A percentile compares a stretch with the other conserved stretches of the same genome.
These are phyloP conservation scores for Kluyveromyces dobzhanskii DNA, from an alignment of 805 yeast species.

Conservation along the genomic window DNA sequence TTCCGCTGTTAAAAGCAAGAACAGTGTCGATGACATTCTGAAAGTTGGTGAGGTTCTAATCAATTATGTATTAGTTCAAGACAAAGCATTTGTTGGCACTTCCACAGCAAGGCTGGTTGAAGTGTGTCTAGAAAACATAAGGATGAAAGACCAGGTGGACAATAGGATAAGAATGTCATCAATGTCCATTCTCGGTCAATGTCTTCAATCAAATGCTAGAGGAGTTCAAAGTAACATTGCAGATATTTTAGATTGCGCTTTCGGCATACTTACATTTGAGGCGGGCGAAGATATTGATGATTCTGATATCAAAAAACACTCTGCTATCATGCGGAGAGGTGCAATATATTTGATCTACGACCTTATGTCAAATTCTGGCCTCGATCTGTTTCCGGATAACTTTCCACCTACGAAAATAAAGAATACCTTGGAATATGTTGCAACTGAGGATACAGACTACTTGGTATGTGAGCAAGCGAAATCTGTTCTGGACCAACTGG, in stretches of 20 bases:
- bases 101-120: constrained; percentile 36
- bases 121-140: constrained; percentile 35
- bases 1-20: constrained; percentile 23
- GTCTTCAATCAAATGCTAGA: constrained; percentile 50
- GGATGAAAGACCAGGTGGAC: constrained; percentile 36
- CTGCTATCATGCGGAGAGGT: constrained; percentile 54
- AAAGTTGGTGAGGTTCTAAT: constrained; percentile 76
- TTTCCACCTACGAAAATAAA: constrained; percentile 37
- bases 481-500: constrained; percentile 8
- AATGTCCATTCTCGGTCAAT: constrained; percentile 71
- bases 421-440: constrained; percentile 35
- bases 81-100: constrained; percentile 40
- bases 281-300: constrained; percentile 18
- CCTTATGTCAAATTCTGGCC: constrained; percentile 40
- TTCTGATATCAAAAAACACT: constrained; percentile 29
- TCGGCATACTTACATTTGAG: constrained; percentile 67
- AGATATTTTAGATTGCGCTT: constrained; percentile 64
- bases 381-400: constrained; percentile 41
- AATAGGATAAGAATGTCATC: constrained; percentile 73
- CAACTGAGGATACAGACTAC: constrained; percentile 45
- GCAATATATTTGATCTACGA: constrained; percentile 65
- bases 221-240: constrained; percentile 41
- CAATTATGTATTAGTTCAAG: constrained; percentile 44
- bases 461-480: constrained; percentile 53
- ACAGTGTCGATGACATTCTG: constrained; percentile 56